A percentile compares a stretch with the other conserved stretches of the same genome.
These are phyloP conservation scores for Leucosporidium yakuticum DNA, from an alignment of 768 basidiomycete genomes.

Conservation along the genomic window DNA sequence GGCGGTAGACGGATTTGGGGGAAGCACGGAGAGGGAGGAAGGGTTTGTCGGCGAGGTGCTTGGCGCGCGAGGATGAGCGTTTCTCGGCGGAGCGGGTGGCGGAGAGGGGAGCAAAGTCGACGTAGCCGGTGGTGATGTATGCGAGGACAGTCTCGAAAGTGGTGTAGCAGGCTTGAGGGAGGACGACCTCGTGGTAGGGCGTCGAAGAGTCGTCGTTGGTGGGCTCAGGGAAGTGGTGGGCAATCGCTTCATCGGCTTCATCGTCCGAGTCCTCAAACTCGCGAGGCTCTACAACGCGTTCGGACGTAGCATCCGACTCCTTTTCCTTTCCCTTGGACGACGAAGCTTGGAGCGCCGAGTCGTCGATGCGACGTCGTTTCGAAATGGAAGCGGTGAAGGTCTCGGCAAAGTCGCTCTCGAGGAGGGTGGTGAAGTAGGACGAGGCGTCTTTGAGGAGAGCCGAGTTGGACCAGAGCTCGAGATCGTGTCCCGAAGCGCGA, in stretches of 20 bases:
- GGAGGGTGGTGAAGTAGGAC: conserved; percentile 9
- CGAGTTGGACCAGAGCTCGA: conserved; percentile 13
- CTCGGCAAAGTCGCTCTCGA: background rate
- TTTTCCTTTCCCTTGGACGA: background rate
- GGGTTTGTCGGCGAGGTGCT: background rate
- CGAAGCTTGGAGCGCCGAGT: background rate
- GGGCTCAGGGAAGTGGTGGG: background rate
- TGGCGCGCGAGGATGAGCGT: background rate
- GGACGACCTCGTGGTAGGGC: background rate
- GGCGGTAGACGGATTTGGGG: conserved; percentile 22
- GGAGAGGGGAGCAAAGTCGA: conserved; percentile 12
- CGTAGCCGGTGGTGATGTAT: conserved; percentile 4
- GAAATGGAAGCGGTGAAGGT: background rate
- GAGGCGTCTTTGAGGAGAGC: background rate
- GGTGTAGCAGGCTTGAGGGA: conserved; percentile 3
- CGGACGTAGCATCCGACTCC: background rate
- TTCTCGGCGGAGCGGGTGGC: background rate
- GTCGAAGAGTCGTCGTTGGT: background rate
- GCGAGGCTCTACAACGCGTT: background rate
- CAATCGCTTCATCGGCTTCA: background rate
- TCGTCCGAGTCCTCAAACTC: conserved; percentile 17
- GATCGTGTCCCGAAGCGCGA: background rate
- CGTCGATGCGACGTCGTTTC: background rate
- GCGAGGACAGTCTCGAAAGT: conserved; percentile 13
- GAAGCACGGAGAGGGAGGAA: conserved; percentile 8